Evolutionary conservation across 495 filamentous ascomycete species (phyloP).

Genomic region (Collariella sp.): DNA sequence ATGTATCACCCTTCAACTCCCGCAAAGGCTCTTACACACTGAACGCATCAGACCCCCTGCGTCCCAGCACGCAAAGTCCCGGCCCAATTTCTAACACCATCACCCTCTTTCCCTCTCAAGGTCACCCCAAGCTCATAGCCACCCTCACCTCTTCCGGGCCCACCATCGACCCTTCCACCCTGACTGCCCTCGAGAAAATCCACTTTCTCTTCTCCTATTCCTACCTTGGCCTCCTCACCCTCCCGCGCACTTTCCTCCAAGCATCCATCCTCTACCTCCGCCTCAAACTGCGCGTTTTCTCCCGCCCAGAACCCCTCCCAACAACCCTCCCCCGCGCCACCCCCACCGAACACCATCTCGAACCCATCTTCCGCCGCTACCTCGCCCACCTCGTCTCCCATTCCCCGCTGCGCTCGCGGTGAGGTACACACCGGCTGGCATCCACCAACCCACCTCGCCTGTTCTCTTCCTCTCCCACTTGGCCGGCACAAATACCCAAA

Average conservation of each 20-base stretch:
- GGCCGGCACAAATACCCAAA: not conserved
- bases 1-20: conserved; percentile 67
- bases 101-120: conserved; percentile 47
- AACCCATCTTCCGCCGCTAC: conserved; percentile 45
- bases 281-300: conserved; percentile 49
- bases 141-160: conserved; percentile 40
- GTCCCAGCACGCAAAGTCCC: conserved; percentile 24
- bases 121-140: conserved; percentile 47
- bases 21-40: conserved; percentile 53
- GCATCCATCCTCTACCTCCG: conserved; percentile 46
- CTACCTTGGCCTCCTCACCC: conserved; percentile 56
- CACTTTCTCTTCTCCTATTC: conserved; percentile 48
- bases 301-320: conserved; percentile 46
- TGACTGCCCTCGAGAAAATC: conserved; percentile 33
- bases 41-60: conserved; percentile 47
- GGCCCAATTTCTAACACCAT: conserved; percentile 46
- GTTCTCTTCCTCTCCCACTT: not conserved
- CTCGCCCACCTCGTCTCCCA: conserved; percentile 38
- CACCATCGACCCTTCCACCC: conserved; percentile 40
- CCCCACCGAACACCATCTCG: conserved; percentile 37
- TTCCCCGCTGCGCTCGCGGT: conserved; percentile 35
- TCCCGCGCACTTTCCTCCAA: conserved; percentile 52
- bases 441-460: conserved; percentile 16
- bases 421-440: conserved; percentile 43
- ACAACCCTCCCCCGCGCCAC: conserved; percentile 43